Conservation (phyloP, 768 basidiomycete genomes). For the Tylopilus sp. region DNA sequence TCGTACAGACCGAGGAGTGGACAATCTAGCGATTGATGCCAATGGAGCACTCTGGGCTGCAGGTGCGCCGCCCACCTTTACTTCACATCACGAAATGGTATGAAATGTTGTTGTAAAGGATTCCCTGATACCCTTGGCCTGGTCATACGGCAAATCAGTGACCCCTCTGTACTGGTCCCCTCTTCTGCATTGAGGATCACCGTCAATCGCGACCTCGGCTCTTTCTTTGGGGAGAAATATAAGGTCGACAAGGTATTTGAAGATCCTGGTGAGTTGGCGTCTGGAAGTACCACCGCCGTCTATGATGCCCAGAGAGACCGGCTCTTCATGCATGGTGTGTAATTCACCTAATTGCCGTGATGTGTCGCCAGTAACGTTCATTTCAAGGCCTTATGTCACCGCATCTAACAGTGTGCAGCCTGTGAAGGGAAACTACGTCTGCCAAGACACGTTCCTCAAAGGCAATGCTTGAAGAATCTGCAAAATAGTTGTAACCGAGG, state of each 20-base stretch:
- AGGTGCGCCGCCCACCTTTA: constrained; percentile 34
- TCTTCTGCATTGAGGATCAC: constrained; percentile 52
- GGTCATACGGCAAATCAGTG: constrained; percentile 37
- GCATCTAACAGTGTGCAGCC: constrained; percentile 32
- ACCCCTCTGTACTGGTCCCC: constrained; percentile 42
- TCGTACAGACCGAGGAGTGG: constrained; percentile 45
- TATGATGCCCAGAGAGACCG: constrained; percentile 48
- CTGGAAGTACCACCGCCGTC: constrained; percentile 53
- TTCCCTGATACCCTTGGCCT: constrained; percentile 40
- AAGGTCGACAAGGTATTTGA: constrained; percentile 63
- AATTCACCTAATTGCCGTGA: constrained; percentile 1
- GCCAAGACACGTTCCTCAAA: constrained; percentile 1
- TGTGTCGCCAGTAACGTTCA: constrained; percentile 6
- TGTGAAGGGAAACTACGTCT: constrained; percentile 12
- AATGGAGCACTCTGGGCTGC: constrained; percentile 63
- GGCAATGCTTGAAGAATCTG: not conserved
- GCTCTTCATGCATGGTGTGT: constrained; percentile 59
- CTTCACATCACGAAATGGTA: not conserved
- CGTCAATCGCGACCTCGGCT: constrained; percentile 46
- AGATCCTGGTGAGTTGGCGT: constrained; percentile 57
- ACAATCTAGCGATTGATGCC: constrained; percentile 60
- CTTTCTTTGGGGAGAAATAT: constrained; percentile 60
- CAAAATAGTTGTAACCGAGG: not conserved
- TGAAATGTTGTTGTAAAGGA: constrained; percentile 27
- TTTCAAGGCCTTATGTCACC: constrained; percentile 32